Evolutionary conservation across 192 early-diverging fungal genomes (phyloP), one percentile per base, ranked within the genome.

Genomic region (Coemansia erecta): DNA sequence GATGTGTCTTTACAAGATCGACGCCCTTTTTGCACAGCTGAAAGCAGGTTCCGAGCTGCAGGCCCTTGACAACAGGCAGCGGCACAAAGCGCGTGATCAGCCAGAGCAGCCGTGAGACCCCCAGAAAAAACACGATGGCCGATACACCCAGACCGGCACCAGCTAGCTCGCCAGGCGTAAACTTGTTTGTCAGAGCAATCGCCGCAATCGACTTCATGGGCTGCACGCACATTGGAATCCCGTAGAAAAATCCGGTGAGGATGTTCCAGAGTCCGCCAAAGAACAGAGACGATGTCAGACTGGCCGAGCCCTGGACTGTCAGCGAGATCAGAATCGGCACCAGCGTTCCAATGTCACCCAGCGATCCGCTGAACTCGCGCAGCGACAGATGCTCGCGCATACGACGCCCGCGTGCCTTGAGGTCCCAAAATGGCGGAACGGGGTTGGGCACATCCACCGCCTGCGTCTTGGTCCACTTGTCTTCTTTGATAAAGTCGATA

Each of bases 191-290:
- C 48, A 92, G 69, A 1, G 91, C 93, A 49, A 93, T 86, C 8
- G 92, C 88, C 10, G 92, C 85, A 66, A 93, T 89, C 1, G 88
- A 85, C 77, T 92, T 95, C 93, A 93, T 95, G 41, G 93, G 93
- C 69, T 95, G 93, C 22, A 95, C 93, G 66, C 90, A 90, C 80
- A 95, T 90, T 23, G 92, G 92, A 26, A 92, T 84, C 48, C 86
- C 84, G 61, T 88, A 94, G 40, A 85, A 65, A 11, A 90, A 57
- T 17, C 92, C 94, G 0, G 88, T 86, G 42, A 87, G 23, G 45
- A 95, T 93, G 56, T 94, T 94, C 89, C 87, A 95, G 22, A 92
- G 64, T 17, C 94, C 94, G 54, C 91, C 91, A 81, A 93, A 92
- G 68, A 92, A 84, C 56, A 95, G 70, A 22, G 91, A 89, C 21